Evolutionary conservation across 2,329 filamentous ascomycete species (phyloP), one percentile per base, ranked within the genome.

Genomic region (Botrytis porri): DNA sequence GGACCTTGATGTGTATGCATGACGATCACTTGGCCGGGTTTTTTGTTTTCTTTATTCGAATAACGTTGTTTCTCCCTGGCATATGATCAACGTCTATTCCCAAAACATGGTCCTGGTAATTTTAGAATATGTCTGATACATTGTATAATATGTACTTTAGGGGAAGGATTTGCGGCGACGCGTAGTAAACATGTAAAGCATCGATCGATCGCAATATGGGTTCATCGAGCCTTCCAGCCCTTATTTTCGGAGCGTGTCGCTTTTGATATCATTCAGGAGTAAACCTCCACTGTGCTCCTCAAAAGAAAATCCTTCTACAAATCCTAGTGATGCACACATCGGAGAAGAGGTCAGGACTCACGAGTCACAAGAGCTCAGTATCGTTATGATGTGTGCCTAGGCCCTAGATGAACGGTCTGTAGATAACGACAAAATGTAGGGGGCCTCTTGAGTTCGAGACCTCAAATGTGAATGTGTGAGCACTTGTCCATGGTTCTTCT

Each of bases 151-250:
- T 18, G 37, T 16, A 54, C n/a, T 67, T 57, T 25, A 57, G 16
- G 54, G 37, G 22, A 67, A 67, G 65, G 65, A 67, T 67, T 22
- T 57, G 48, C 65, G 48, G 48, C 65, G 48, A 67, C 48, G 22
- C 45, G 64, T 57, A 54, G 5, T 22, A 6, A 6, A 51, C 16
- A 67, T 41, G 65, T 57, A 41, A 67, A 37, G 22, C 35, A 67
- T 67, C 65, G 65, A 57, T 41, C 35, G 65, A 67, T 67, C 35
- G 18, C 65, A 57, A 32, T 57, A 32, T 67, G 45, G 45, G 14
- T 29, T 54, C 45, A 54, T 67, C 25, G 25, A 39, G 51, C 45
- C 35, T 37, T 39, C 14, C 32, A 66, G 6, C 37, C n/a, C 35
- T 22, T 54, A 9, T 35, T 39, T 12, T 45, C 29, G 16, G 16